phyloP scores from a whole-genome alignment of 345 rosid genomes.

The Carallia brachiata region DNA sequence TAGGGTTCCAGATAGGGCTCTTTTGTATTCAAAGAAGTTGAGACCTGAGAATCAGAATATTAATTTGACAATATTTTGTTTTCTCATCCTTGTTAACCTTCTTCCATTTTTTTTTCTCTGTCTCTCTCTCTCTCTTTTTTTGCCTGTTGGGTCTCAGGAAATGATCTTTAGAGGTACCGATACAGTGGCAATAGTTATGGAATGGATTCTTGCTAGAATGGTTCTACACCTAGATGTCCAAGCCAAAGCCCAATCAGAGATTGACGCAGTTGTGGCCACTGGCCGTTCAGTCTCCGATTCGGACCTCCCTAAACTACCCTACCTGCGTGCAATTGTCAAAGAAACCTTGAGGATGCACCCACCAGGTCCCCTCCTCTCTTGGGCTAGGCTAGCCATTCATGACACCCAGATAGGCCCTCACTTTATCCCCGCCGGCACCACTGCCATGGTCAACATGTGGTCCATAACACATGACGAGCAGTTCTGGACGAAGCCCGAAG shows the following conservation, averaged over 20 bases:
- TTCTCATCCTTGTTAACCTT: slow-evolving; percentile 3
- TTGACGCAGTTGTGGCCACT: slow-evolving; percentile 36
- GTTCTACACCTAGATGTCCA: slow-evolving; percentile 54
- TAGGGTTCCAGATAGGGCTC: too few species aligned
- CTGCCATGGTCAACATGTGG: slow-evolving; percentile 96
- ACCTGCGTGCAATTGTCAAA: slow-evolving; percentile 62
- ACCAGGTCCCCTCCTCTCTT: slow-evolving; percentile 82
- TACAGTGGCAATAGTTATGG: slow-evolving; percentile 53
- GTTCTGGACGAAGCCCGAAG: slow-evolving; percentile 49
- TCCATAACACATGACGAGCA: slow-evolving; percentile 61
- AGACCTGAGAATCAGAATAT: too few species aligned
- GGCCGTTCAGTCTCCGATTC: slow-evolving; percentile 40
- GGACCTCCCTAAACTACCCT: slow-evolving; percentile 57
- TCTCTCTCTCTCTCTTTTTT: too few species aligned
- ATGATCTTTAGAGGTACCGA: slow-evolving; percentile 66
- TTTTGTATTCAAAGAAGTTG: too few species aligned
- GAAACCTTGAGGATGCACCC: slow-evolving; percentile 79
- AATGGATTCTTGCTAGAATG: slow-evolving; percentile 69
- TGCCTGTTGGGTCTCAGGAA: slow-evolving; percentile 30
- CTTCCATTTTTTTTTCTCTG: background rate
- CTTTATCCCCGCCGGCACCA: slow-evolving; percentile 70
- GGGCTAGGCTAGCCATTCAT: slow-evolving; percentile 82
- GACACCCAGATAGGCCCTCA: slow-evolving; percentile 53
- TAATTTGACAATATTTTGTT: slow-evolving; percentile 7
- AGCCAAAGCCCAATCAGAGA: slow-evolving; percentile 58